Evolutionary conservation across 108 stramenopile species (phyloP), one percentile per base, ranked within the genome.

Genomic region (Cyclotella baltica): DNA sequence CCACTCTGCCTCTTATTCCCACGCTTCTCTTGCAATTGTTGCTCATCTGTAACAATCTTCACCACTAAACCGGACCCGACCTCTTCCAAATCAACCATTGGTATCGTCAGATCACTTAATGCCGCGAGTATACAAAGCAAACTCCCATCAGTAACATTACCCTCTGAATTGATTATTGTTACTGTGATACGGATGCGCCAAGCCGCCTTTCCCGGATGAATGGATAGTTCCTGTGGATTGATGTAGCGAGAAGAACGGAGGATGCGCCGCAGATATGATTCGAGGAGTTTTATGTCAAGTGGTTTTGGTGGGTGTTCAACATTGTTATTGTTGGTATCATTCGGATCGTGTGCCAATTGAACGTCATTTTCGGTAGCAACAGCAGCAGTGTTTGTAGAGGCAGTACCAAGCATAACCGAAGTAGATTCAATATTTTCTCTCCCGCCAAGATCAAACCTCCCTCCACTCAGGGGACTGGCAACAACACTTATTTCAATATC

Each of bases 91-190:
- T 83, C 81, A 13, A 77, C 72, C 55, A 79, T 68, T n/a, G 93
- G 93, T 55, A 94, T 67, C 23, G 35, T 73, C 37, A 90, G 86
- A 71, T 94, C 88, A 46, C 72, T 67, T 76, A 91, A 81, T 1
- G 93, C 93, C 61, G 91, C 90, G 72, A 90, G 80, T 20, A 85
- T 84, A 38, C 86, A 88, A 48, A 91, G 50, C 56, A 90, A 64
- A 11, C 81, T 65, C 6, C 86, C 90, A 71, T 92, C 91, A 34
- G 53, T 67, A 8, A 90, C 31, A 79, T 89, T 94, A 6, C 93
- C 93, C 58, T 78, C 86, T 40, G 87, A 77, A 56, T 92, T 83
- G 15, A 94, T 52, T 18, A 92, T 64, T 11, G 83, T 66, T 11
- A 89, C 73, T 2, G 88, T 83, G 11, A 92, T 68, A 15, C 83